A percentile compares a stretch with the other conserved stretches of the same genome.
Evolutionary conservation across 495 filamentous ascomycete species (phyloP).

Genomic region (Talaromyces borbonicus): DNA sequence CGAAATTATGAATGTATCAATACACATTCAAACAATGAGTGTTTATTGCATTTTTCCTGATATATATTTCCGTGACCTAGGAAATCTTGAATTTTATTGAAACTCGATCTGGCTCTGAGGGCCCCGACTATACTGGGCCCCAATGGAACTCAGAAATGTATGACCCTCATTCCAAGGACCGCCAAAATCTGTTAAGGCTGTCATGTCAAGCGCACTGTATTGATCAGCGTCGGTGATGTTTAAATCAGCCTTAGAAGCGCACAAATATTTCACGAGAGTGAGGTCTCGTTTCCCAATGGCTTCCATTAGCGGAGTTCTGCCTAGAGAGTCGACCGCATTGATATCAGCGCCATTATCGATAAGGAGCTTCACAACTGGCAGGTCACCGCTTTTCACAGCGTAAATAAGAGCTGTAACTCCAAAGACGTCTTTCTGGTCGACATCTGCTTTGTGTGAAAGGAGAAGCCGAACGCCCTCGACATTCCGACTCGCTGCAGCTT

Average conservation of each 20-base stretch:
- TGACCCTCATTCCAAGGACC: conserved; percentile 2
- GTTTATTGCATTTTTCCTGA: too few relatives aligned
- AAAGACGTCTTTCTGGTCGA: conserved; percentile 1
- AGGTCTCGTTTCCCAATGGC: not conserved
- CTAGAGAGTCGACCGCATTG: not conserved
- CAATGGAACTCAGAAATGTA: not conserved
- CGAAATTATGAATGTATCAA: too few relatives aligned
- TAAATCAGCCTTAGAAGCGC: conserved; percentile 8
- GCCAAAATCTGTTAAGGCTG: not conserved
- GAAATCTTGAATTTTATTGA: not conserved
- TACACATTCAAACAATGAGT: too few relatives aligned
- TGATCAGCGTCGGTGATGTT: not conserved
- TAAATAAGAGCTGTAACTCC: conserved; percentile 18
- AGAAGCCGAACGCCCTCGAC: not conserved
- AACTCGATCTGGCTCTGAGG: not conserved
- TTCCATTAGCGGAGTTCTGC: conserved; percentile 10
- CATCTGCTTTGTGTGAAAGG: conserved; percentile 6
- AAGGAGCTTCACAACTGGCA: conserved; percentile 5
- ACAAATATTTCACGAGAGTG: conserved; percentile 2
- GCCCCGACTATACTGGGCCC: not conserved
- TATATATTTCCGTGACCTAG: not conserved
- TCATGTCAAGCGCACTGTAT: not conserved
- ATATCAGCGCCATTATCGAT: conserved; percentile 9
- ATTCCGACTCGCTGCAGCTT: conserved; percentile 16
- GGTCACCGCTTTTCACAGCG: conserved; percentile 8